Evolutionary conservation across 352 stramenopile species (phyloP), one percentile per base, ranked within the genome.

Genomic region (Globisporangium alternatum): DNA sequence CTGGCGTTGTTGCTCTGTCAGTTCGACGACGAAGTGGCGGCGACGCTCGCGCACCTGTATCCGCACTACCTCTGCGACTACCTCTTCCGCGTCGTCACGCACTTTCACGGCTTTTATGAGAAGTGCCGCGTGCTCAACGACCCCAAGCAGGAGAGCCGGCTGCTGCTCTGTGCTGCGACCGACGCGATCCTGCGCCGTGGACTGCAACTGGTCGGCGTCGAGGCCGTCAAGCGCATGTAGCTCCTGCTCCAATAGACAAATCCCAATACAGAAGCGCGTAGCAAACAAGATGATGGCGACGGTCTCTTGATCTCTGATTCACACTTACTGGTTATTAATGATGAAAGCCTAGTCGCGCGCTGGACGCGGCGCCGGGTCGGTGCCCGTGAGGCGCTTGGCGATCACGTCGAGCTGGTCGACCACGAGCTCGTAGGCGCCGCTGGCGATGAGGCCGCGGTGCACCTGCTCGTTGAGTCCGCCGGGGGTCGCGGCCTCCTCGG

Each of bases 381-480:
- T 80, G 56, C 80, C 81, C 9, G 84, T 89, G 30, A 95, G 67
- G 45, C 87, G 87, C 71, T 91, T 91, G 71, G 77, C 90, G 70
- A 95, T 95, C 30, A 41, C 84, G 62, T 95, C 87, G 44, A 95
- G 67, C 63, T 95, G 77, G 62, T 95, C 84, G 19, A 88, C 72
- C 41, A 95, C 76, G 10, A 93, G 78, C 44, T 91, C 85, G 69
- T 95, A 95, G 43, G 76, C 81, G 54, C 87, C 87, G 51, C 81
- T 84, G 55, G 69, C 71, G 45, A 78, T 62, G 25, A 95, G 72
- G 7, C 83, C 81, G 22, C 80, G 78, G 70, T 95, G 87, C 47
- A 93, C 86, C 64, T 95, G 87, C 62, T 93, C 87, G 65, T 95
- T 95, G 48, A 95, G 76, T 7, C 87, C 87, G 28, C 87, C 84